Evolutionary conservation across 2,329 filamentous ascomycete genomes (phyloP).

Genomic region (Aspergillus clavatus): DNA sequence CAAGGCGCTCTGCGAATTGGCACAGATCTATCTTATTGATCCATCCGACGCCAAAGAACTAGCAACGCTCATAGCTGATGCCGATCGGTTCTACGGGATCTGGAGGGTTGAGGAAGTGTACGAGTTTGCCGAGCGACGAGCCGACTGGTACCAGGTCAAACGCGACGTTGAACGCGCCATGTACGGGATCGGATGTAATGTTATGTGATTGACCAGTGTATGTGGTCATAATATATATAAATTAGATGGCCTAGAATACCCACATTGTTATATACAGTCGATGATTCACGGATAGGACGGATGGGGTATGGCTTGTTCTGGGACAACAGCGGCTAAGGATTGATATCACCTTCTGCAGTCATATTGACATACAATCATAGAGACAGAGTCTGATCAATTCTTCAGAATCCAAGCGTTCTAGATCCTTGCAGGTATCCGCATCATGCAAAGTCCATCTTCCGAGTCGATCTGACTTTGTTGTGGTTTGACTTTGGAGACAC

Average conservation of each 20-base stretch:
- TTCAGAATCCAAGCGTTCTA: neutral
- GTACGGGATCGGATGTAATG: constrained; percentile 83
- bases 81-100: constrained; percentile 81
- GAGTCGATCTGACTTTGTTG: neutral
- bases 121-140: constrained; percentile 88
- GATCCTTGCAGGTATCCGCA: neutral
- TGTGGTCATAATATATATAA: constrained; percentile 7
- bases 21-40: constrained; percentile 92
- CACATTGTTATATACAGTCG: neutral
- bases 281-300: neutral
- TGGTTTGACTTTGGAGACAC: neutral
- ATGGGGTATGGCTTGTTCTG: neutral
- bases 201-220: constrained; percentile 63
- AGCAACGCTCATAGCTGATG: constrained; percentile 89
- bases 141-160: constrained; percentile 91
- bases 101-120: constrained; percentile 96
- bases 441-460: neutral
- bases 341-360: neutral
- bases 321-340: neutral
- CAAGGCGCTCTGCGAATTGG: constrained; percentile 81
- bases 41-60: constrained; percentile 85
- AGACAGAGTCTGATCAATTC: no score
- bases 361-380: no score
- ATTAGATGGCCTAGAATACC: constrained; percentile 6
- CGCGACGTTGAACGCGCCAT: constrained; percentile 89